A percentile compares a stretch with the other conserved stretches of the same genome.
phyloP scores from a whole-genome alignment of 2,329 filamentous ascomycete species.

The Ustilaginoidea virens region DNA sequence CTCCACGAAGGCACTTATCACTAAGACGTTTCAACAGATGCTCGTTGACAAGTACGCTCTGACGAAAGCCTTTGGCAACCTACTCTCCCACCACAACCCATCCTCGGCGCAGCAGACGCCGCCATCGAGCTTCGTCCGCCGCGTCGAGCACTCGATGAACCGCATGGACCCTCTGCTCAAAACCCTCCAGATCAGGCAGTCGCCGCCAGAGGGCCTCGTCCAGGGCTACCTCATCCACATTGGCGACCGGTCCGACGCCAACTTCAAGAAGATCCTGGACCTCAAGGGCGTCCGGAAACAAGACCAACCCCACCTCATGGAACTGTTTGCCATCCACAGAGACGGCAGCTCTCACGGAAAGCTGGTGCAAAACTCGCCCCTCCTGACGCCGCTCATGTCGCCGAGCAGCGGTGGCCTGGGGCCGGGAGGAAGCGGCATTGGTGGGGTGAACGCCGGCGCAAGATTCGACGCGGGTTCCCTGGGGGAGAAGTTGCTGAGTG shows the following conservation, averaged over 20 bases:
- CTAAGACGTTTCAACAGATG: slow-evolving; percentile 49
- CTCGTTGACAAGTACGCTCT: slow-evolving; percentile 86
- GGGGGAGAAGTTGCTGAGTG: slow-evolving; percentile 77
- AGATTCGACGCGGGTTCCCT: slow-evolving; percentile 71
- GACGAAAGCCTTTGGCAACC: slow-evolving; percentile 59
- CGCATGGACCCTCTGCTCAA: slow-evolving; percentile 89
- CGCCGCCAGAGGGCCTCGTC: slow-evolving; percentile 82
- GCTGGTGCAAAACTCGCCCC: slow-evolving; percentile 52
- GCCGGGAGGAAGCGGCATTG: slow-evolving; percentile 20
- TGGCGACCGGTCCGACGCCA: slow-evolving; percentile 78
- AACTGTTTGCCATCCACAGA: slow-evolving; percentile 68
- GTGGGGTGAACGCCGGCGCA: slow-evolving; percentile 23
- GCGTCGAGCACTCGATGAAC: slow-evolving; percentile 69
- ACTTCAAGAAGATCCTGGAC: slow-evolving; percentile 93
- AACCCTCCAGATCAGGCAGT: slow-evolving; percentile 84
- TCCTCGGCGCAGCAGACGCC: slow-evolving; percentile 24
- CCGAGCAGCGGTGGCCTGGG: slow-evolving; percentile 22
- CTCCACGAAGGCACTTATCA: too few relatives aligned
- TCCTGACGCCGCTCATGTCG: slow-evolving; percentile 52
- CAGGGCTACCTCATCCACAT: slow-evolving; percentile 98
- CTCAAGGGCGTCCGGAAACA: slow-evolving; percentile 80
- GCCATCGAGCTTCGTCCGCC: slow-evolving; percentile 58
- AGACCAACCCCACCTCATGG: slow-evolving; percentile 69
- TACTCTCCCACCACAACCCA: slow-evolving; percentile 49
- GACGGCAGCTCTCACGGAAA: slow-evolving; percentile 59